These are phyloP conservation scores for Poteriospumella lacustris DNA, from an alignment of 108 stramenopile species.

Conservation along the genomic window DNA sequence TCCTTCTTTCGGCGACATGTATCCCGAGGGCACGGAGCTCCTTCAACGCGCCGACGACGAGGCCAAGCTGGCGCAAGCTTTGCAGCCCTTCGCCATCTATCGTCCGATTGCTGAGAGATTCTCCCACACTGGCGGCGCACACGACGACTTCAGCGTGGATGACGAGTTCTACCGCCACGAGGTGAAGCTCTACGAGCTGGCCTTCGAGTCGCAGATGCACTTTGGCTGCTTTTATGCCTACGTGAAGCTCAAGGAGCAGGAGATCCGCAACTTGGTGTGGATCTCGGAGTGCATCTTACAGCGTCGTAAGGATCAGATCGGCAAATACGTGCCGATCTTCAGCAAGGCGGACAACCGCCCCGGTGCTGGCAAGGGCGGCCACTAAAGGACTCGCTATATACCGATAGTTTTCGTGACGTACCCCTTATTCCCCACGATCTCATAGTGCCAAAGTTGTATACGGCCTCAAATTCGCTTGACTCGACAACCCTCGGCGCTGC, in stretches of 20 bases:
- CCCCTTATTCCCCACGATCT: no score
- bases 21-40: constrained; percentile 88
- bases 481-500: no score
- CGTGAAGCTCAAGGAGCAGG: constrained; percentile 99
- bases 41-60: constrained; percentile 80
- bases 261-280: constrained; percentile 98
- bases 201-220: constrained; percentile 98
- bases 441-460: no score
- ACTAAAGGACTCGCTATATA: neutral
- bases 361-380: neutral
- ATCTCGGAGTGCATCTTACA: constrained; percentile 97
- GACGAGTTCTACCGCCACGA: constrained; percentile 97
- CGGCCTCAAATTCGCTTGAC: no score
- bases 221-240: constrained; percentile 94
- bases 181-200: constrained; percentile 85
- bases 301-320: constrained; percentile 92
- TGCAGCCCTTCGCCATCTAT: constrained; percentile 83
- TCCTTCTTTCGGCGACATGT: constrained; percentile 90
- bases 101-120: constrained; percentile 76
- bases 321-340: constrained; percentile 96
- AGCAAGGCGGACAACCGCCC: no score
- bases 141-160: constrained; percentile 76
- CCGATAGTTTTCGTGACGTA: no score
- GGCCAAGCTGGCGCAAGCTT: constrained; percentile 65
- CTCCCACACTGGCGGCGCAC: constrained; percentile 57